Conservation (phyloP, 2,329 filamentous ascomycete species). For the Fusarium xylarioides region DNA sequence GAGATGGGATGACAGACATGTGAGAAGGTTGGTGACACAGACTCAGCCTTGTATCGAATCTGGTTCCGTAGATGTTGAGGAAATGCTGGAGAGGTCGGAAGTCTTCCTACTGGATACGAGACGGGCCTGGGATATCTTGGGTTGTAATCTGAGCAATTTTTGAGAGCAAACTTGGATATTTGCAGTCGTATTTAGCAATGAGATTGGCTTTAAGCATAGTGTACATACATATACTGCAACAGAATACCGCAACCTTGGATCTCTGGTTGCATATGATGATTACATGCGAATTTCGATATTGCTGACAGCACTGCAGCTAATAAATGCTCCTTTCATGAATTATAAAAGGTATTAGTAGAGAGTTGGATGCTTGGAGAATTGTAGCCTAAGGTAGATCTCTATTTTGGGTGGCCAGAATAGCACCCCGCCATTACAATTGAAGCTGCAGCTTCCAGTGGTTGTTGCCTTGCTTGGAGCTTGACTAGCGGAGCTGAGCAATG, state of each 20-base stretch:
- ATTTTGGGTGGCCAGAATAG: not conserved
- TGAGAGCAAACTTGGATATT: not conserved
- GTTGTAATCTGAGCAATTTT: not conserved
- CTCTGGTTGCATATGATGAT: not conserved
- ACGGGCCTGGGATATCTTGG: not conserved
- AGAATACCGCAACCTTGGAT: not conserved
- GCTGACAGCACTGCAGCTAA: not conserved
- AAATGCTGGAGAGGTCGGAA: constrained; percentile 21
- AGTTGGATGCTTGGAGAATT: not conserved
- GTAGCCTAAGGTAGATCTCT: not conserved
- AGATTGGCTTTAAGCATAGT: not conserved
- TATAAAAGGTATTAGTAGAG: not conserved
- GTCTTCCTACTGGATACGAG: constrained; percentile 28
- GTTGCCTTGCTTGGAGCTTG: constrained; percentile 19
- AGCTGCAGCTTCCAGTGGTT: constrained; percentile 8
- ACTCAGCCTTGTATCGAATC: constrained; percentile 28
- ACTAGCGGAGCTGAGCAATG: constrained; percentile 11
- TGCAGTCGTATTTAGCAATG: not conserved
- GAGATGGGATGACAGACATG: constrained; percentile 7
- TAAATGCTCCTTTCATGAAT: not conserved
- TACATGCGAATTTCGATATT: not conserved
- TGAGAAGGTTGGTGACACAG: constrained; percentile 23
- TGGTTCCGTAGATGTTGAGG: not conserved
- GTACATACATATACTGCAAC: not conserved
- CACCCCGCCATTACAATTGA: constrained; percentile 23